A percentile compares a stretch with the other conserved stretches of the same genome.
phyloP scores from a whole-genome alignment of 2,329 filamentous ascomycete species.

The Chrysosporium keratinophilum region DNA sequence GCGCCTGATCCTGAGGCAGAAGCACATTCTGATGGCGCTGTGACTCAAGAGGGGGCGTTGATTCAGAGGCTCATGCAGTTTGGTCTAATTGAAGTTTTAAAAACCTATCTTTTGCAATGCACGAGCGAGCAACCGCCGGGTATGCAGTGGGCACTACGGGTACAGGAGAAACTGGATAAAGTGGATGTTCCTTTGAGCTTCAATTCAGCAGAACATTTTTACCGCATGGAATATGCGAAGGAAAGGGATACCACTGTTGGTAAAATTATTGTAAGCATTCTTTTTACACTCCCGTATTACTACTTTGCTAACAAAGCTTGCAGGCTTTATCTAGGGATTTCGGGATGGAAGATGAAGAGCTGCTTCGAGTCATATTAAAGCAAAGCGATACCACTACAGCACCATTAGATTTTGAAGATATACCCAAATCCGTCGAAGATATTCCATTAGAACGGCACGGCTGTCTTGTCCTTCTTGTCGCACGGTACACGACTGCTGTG shows the following conservation, averaged over 20 bases:
- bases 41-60: slow-evolving; percentile 42
- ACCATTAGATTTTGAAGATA: slow-evolving; percentile 45
- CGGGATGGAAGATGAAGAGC: slow-evolving; percentile 39
- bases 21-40: slow-evolving; percentile 26
- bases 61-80: slow-evolving; percentile 49
- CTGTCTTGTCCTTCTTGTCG: slow-evolving; percentile 44
- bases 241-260: slow-evolving; percentile 47
- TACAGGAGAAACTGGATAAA: slow-evolving; percentile 50
- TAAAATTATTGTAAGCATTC: slow-evolving; percentile 40
- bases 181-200: slow-evolving; percentile 40
- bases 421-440: slow-evolving; percentile 42
- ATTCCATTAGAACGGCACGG: slow-evolving; percentile 49
- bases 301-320: slow-evolving; percentile 7
- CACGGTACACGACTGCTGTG: slow-evolving; percentile 41
- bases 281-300: background rate
- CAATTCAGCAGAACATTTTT: slow-evolving; percentile 41
- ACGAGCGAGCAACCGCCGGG: slow-evolving; percentile 27
- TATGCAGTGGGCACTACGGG: slow-evolving; percentile 38
- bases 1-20: slow-evolving; percentile 52
- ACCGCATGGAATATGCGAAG: slow-evolving; percentile 39
- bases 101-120: slow-evolving; percentile 46
- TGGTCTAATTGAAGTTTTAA: slow-evolving; percentile 51
- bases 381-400: slow-evolving; percentile 32
- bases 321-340: slow-evolving; percentile 47
- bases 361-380: slow-evolving; percentile 38